A percentile compares a stretch with the other conserved stretches of the same genome.
These are phyloP conservation scores for Termitomyces sp. DNA, from an alignment of 768 basidiomycete species.

Conservation along the genomic window DNA sequence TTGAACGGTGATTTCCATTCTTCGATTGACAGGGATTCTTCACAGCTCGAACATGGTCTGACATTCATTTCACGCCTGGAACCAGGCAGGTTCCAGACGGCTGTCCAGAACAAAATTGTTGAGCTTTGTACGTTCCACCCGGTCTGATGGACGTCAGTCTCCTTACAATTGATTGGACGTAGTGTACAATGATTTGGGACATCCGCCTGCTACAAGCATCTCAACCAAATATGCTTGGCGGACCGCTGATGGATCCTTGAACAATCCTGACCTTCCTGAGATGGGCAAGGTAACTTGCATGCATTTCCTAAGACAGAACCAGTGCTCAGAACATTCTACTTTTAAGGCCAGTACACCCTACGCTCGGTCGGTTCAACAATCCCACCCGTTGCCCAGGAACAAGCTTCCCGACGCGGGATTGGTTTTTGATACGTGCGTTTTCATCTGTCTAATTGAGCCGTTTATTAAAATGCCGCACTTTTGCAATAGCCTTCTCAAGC, in stretches of 20 bases:
- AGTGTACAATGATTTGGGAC: slow-evolving; percentile 84
- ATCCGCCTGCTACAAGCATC: slow-evolving; percentile 72
- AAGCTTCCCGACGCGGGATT: slow-evolving; percentile 78
- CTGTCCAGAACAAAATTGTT: slow-evolving; percentile 46
- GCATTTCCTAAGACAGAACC: background rate
- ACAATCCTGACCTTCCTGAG: slow-evolving; percentile 68
- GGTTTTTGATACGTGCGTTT: slow-evolving; percentile 68
- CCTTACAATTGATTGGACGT: background rate
- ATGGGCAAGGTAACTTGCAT: slow-evolving; percentile 55
- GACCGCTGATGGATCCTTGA: slow-evolving; percentile 72
- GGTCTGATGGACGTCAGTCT: background rate
- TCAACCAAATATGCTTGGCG: slow-evolving; percentile 67
- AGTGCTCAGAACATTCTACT: background rate
- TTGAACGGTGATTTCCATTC: background rate
- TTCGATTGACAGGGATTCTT: background rate
- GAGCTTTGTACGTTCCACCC: slow-evolving; percentile 49
- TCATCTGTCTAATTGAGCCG: background rate
- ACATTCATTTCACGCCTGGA: slow-evolving; percentile 61
- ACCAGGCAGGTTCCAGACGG: slow-evolving; percentile 37
- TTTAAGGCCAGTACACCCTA: slow-evolving; percentile 68
- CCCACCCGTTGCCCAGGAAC: slow-evolving; percentile 59
- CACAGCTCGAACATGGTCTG: slow-evolving; percentile 70
- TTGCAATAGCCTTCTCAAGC: slow-evolving; percentile 48
- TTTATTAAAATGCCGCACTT: background rate
- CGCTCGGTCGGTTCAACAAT: slow-evolving; percentile 78